phyloP scores from a whole-genome alignment of 2,329 filamentous ascomycete species.

The Leptographium wingfieldii region DNA sequence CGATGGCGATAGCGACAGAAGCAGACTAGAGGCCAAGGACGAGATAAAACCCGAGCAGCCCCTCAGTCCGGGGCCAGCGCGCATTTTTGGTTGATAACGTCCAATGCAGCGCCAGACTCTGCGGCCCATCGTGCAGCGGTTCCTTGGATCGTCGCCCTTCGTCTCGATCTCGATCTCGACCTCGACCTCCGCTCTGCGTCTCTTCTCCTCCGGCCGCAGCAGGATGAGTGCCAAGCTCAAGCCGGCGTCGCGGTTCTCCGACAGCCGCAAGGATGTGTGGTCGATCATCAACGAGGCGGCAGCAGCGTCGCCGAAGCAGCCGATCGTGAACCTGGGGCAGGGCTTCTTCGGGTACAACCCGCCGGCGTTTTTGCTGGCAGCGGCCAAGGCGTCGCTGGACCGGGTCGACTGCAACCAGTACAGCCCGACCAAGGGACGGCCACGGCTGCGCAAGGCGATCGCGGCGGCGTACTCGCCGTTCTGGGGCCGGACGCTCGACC shows the following conservation, averaged over 20 bases:
- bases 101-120: too few species aligned
- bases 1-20: too few species aligned
- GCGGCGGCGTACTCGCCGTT: slow-evolving; percentile 83
- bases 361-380: slow-evolving; percentile 77
- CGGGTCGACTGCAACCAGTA: slow-evolving; percentile 98
- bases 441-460: slow-evolving; percentile 83
- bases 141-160: too few species aligned
- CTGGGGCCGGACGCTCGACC: slow-evolving; percentile 71
- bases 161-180: too few species aligned
- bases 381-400: slow-evolving; percentile 80
- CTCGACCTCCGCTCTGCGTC: too few species aligned
- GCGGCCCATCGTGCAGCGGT: too few species aligned
- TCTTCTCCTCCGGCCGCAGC: not conserved
- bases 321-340: slow-evolving; percentile 42
- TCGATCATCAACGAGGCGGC: slow-evolving; percentile 41
- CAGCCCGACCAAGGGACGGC: slow-evolving; percentile 86
- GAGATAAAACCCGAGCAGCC: too few species aligned
- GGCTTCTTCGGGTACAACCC: slow-evolving; percentile 90
- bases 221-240: slow-evolving; percentile 18
- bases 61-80: too few species aligned
- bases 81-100: too few species aligned
- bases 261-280: slow-evolving; percentile 27
- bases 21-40: too few species aligned
- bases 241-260: slow-evolving; percentile 24
- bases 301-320: slow-evolving; percentile 34